Conservation (phyloP, 768 basidiomycete genomes). For the Podaxis mareebaensis region DNA sequence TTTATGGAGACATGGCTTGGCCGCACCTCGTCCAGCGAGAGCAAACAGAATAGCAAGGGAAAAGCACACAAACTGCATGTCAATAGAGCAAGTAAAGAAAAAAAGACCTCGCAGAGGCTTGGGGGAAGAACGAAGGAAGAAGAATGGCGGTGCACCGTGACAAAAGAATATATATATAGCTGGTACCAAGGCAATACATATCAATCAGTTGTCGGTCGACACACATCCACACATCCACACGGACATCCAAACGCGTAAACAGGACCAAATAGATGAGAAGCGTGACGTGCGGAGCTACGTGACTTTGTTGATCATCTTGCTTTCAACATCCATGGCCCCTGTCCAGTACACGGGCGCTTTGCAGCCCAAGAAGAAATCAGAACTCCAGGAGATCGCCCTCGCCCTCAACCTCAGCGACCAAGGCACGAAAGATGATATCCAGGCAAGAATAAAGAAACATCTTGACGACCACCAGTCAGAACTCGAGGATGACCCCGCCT, state of each 20-base stretch:
- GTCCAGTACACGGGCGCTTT: slow-evolving; percentile 52
- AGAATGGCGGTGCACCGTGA: neutral
- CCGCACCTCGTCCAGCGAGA: slow-evolving; percentile 63
- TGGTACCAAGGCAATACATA: neutral
- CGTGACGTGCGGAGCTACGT: slow-evolving; percentile 29
- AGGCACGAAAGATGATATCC: slow-evolving; percentile 67
- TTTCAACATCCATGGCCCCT: slow-evolving; percentile 42
- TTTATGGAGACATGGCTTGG: neutral
- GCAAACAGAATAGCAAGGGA: slow-evolving; percentile 36
- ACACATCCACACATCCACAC: neutral
- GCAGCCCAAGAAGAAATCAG: slow-evolving; percentile 66
- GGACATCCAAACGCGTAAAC: slow-evolving; percentile 30
- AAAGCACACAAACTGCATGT: slow-evolving; percentile 13
- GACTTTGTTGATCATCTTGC: slow-evolving; percentile 23
- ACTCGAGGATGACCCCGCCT: slow-evolving; percentile 58
- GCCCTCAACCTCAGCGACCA: slow-evolving; percentile 52
- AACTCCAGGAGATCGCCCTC: slow-evolving; percentile 60
- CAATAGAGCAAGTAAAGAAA: neutral
- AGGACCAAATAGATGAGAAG: slow-evolving; percentile 22
- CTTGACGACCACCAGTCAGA: slow-evolving; percentile 54
- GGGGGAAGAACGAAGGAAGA: slow-evolving; percentile 16
- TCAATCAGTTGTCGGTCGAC: neutral
- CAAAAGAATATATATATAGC: neutral
- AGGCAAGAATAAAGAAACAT: slow-evolving; percentile 60
- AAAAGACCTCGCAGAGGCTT: slow-evolving; percentile 10